These are phyloP conservation scores for Calycina herbarum DNA, from an alignment of 2,329 filamentous ascomycete species.

Conservation along the genomic window DNA sequence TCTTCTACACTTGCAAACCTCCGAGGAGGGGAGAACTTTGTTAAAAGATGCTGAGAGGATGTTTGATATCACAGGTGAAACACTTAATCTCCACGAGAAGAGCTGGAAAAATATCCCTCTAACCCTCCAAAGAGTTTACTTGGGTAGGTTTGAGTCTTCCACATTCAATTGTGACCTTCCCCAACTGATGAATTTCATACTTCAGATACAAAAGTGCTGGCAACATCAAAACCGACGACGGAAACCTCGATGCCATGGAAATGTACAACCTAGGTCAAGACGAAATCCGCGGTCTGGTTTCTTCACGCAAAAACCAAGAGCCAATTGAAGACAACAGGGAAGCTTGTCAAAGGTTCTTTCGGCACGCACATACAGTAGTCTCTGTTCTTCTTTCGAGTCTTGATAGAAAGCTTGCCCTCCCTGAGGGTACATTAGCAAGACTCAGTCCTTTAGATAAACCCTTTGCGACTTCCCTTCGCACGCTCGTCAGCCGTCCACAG, in stretches of 20 bases:
- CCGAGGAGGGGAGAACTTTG: slow-evolving; percentile 16
- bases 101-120: slow-evolving; percentile 56
- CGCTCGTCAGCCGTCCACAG: not conserved
- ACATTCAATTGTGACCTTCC: too few relatives aligned
- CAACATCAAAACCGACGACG: slow-evolving; percentile 18
- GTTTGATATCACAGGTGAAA: slow-evolving; percentile 15
- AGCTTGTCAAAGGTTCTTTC: not conserved
- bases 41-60: slow-evolving; percentile 19
- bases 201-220: slow-evolving; percentile 10
- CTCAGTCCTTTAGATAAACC: not conserved
- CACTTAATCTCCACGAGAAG: slow-evolving; percentile 41
- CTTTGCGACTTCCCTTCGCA: slow-evolving; percentile 3
- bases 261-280: slow-evolving; percentile 15
- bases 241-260: slow-evolving; percentile 9
- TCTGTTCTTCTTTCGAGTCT: not conserved
- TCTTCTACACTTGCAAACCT: slow-evolving; percentile 19
- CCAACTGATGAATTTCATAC: not conserved
- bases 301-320: slow-evolving; percentile 1
- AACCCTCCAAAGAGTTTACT: slow-evolving; percentile 15
- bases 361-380: not conserved
- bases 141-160: too few relatives aligned
- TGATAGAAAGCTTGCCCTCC: slow-evolving; percentile 2
- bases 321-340: not conserved
- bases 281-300: slow-evolving; percentile 10
- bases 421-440: not conserved